Evolutionary conservation across 805 yeast genomes (phyloP).

Genomic region (Nakazawaea ambrosiae): DNA sequence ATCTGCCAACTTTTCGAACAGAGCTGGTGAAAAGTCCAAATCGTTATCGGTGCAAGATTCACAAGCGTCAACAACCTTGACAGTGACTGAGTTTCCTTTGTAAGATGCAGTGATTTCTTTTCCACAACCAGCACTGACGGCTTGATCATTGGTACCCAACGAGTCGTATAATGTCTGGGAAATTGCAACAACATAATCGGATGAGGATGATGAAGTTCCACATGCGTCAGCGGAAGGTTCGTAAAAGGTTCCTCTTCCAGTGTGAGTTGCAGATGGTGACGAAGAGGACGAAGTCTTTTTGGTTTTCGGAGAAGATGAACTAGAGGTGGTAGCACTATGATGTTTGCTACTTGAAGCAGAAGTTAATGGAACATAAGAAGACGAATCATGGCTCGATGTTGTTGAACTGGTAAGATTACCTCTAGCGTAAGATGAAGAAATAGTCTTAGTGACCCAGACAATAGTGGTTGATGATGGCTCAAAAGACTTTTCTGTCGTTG

Average conservation of each 20-base stretch:
- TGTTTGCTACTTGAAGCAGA: neutral
- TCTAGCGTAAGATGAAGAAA: too few species aligned
- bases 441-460: too few species aligned
- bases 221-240: slow-evolving; percentile 45
- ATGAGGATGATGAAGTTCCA: slow-evolving; percentile 36
- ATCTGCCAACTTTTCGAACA: slow-evolving; percentile 46
- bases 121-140: slow-evolving; percentile 25
- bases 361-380: neutral
- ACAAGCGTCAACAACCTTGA: slow-evolving; percentile 52
- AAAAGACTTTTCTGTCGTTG: too few species aligned
- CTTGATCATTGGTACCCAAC: slow-evolving; percentile 28
- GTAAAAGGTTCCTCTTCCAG: slow-evolving; percentile 39
- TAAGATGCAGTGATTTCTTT: slow-evolving; percentile 38
- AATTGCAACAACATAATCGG: slow-evolving; percentile 49
- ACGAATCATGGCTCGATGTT: too few species aligned
- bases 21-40: slow-evolving; percentile 57
- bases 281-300: slow-evolving; percentile 14
- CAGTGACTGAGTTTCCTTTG: slow-evolving; percentile 45
- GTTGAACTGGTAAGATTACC: too few species aligned
- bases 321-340: neutral
- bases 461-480: too few species aligned
- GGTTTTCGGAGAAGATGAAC: slow-evolving; percentile 5
- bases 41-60: slow-evolving; percentile 43
- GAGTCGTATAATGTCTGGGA: slow-evolving; percentile 37
- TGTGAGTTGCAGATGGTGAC: slow-evolving; percentile 13